Percentiles rank a stretch among this genome's conserved stretches.
phyloP scores from a whole-genome alignment of 192 early-diverging fungal genomes.

The Entomortierella parvispora region DNA sequence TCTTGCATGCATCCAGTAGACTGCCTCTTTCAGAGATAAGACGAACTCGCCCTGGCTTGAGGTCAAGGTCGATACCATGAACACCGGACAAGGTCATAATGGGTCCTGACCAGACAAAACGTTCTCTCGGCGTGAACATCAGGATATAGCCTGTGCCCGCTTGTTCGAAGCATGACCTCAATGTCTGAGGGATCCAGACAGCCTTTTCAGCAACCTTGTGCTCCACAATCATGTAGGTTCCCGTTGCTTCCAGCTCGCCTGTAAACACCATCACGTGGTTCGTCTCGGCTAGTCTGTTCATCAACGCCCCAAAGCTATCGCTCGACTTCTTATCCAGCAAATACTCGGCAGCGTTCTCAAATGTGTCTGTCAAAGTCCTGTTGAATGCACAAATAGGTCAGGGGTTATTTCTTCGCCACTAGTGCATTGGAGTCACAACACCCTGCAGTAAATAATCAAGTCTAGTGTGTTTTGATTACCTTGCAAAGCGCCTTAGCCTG shows the following conservation, averaged over 20 bases:
- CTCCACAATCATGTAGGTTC: conserved; percentile 81
- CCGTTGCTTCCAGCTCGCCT: conserved; percentile 71
- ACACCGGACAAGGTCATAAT: conserved; percentile 55
- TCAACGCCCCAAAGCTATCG: conserved; percentile 61
- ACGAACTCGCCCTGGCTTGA: conserved; percentile 67
- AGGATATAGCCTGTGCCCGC: conserved; percentile 63
- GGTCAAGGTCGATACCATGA: conserved; percentile 54
- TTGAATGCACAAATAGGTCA: not conserved
- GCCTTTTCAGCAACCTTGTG: conserved; percentile 65
- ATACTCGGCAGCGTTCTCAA: conserved; percentile 84
- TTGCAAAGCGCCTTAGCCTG: conserved; percentile 71
- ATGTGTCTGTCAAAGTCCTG: conserved; percentile 63
- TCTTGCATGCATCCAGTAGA: conserved; percentile 54
- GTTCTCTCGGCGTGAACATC: conserved; percentile 67
- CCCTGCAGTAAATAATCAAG: not conserved
- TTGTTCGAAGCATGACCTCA: conserved; percentile 61
- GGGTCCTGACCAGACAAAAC: conserved; percentile 65
- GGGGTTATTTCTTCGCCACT: no score
- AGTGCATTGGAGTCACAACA: no score
- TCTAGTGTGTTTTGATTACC: conserved; percentile 33
- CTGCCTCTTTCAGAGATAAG: conserved; percentile 61
- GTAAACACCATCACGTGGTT: conserved; percentile 83
- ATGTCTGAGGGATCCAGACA: conserved; percentile 57
- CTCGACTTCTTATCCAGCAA: conserved; percentile 61
- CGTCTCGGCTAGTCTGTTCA: conserved; percentile 70